Evolutionary conservation across 176 grass and related monocot genomes (phyloP), one percentile per base, ranked within the genome.

Genomic region (Musa troglodytarum): DNA sequence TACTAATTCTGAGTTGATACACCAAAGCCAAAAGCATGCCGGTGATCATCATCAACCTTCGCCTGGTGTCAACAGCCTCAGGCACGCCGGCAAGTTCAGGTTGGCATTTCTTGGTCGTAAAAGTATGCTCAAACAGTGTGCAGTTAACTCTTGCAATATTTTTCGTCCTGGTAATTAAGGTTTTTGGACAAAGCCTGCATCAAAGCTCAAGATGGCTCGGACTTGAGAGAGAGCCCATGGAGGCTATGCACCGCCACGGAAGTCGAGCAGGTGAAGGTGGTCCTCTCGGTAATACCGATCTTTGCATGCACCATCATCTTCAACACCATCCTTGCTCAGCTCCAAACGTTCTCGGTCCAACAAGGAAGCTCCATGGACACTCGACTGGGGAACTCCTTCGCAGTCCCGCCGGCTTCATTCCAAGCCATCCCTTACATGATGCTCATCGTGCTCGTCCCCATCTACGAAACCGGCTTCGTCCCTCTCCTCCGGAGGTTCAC

Each of bases 311-410:
- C 88, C 65, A 96, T 96, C 72, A 50, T 96, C 74, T 96, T 96
- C 88, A 96, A 96, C 86, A 96, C 92, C 21, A 78, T 96, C 78
- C 92, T 96, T 0, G 88, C 88, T 6, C 92, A 96, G 77, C 84
- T 96, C 29, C 92, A 96, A 61, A 96, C 92, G 16, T 96, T 96
- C 84, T 96, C 92, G 2, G 92, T 96, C 57, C 92, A 96, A 74
- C 92, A 96, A 55, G 92, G 88, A 0, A 54, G 69, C 66, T 81
- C 84, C 79, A 96, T 96, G 92, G 75, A 88, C 86, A 81, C 85
- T 49, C 83, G 72, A 8, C 70, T 91, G 20, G 12, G 56, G 23
- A 20, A 22, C 11, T 86, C 85, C 34, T 96, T 96, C 86, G 61
- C 72, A 53, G 50, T 88, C 61, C 92, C 88, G 0, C 92, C 92